Percentiles rank a stretch among this genome's conserved stretches.
phyloP scores from a whole-genome alignment of 2,329 filamentous ascomycete genomes.

The Cryphonectria parasitica region DNA sequence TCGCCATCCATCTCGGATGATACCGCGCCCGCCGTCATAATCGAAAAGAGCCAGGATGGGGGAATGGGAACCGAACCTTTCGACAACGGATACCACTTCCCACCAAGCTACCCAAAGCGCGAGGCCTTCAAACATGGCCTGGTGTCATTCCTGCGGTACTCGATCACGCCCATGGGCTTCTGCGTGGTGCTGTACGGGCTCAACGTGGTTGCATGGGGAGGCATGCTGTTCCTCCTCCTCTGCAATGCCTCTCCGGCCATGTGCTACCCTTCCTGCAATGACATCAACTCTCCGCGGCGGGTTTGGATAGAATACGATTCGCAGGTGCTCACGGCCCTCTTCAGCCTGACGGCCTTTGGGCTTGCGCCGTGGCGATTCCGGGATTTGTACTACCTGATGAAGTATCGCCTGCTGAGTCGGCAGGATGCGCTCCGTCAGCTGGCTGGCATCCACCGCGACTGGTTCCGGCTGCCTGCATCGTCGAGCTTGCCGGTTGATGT shows the following conservation, averaged over 20 bases:
- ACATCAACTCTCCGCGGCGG: conserved; percentile 75
- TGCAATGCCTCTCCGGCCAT: conserved; percentile 75
- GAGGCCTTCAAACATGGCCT: conserved; percentile 62
- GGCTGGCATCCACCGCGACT: conserved; percentile 73
- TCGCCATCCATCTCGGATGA: conserved; percentile 32
- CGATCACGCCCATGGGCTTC: conserved; percentile 75
- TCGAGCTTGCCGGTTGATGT: conserved; percentile 57
- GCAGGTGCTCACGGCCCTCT: conserved; percentile 81
- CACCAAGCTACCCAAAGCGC: conserved; percentile 62
- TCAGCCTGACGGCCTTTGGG: conserved; percentile 86
- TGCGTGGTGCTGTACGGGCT: conserved; percentile 78
- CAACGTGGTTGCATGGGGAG: conserved; percentile 86
- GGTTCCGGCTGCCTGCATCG: conserved; percentile 75
- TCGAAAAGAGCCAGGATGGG: conserved; percentile 33
- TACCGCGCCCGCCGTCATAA: conserved; percentile 33
- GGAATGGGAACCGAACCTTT: conserved; percentile 47
- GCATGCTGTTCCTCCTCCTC: conserved; percentile 85
- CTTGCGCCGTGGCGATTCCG: conserved; percentile 83
- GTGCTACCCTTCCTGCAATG: conserved; percentile 71
- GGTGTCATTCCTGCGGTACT: conserved; percentile 71
- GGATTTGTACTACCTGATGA: conserved; percentile 74
- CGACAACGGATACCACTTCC: conserved; percentile 69
- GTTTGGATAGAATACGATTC: conserved; percentile 86
- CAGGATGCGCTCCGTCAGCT: conserved; percentile 65
- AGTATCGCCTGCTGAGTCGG: conserved; percentile 61